These are phyloP conservation scores for Anaeromyces robustus DNA, from an alignment of 192 early-diverging fungal species.

Conservation along the genomic window DNA sequence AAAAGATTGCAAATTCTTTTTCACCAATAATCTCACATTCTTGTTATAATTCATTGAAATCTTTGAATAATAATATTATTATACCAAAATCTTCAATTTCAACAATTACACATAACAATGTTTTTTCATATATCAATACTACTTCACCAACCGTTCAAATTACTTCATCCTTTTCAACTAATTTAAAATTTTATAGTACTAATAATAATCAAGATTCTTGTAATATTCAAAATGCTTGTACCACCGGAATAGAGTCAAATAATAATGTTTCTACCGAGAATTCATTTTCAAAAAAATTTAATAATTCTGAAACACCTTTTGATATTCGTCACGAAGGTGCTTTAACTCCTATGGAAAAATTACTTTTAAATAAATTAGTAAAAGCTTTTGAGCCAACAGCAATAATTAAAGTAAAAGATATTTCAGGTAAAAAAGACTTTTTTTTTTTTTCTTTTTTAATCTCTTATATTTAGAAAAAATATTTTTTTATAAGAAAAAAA, in stretches of 20 bases:
- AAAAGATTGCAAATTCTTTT: too few relatives aligned
- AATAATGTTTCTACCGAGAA: neutral
- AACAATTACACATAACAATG: too few relatives aligned
- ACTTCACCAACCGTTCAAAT: too few relatives aligned
- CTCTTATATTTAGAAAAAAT: too few relatives aligned
- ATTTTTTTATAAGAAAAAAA: too few relatives aligned
- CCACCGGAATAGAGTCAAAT: neutral
- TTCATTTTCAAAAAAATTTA: neutral
- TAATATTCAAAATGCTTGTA: neutral
- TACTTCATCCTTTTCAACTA: neutral
- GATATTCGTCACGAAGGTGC: neutral
- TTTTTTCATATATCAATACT: too few relatives aligned
- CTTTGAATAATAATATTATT: too few relatives aligned
- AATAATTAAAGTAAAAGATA: constrained; percentile 57
- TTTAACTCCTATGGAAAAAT: neutral
- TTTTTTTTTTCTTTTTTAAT: too few relatives aligned
- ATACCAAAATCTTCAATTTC: too few relatives aligned
- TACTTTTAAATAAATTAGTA: constrained; percentile 40
- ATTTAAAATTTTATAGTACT: neutral
- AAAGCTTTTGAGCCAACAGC: constrained; percentile 43
- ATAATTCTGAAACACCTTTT: neutral
- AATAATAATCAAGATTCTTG: neutral
- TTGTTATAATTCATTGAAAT: too few relatives aligned
- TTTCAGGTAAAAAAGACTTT: constrained; percentile 42
- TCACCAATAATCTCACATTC: too few relatives aligned